Conservation (phyloP, 139 green algal species). For the Tetradesmus obliquus region DNA sequence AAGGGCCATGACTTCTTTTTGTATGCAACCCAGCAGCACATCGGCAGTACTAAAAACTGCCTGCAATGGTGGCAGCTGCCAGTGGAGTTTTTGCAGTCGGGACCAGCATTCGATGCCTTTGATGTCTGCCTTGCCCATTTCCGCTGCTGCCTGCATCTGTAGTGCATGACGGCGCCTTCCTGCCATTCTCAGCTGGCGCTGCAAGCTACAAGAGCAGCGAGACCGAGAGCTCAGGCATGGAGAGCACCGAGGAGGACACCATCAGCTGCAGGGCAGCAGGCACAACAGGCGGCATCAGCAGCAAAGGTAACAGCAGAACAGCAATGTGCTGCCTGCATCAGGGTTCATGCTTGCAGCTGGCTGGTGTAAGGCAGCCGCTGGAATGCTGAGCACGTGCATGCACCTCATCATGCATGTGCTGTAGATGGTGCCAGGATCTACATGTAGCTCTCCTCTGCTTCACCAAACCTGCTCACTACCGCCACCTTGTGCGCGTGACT, state of each 20-base stretch:
- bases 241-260: slow-evolving; percentile 34
- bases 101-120: background rate
- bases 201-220: slow-evolving; percentile 44
- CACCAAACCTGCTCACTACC: no score
- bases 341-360: background rate
- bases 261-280: slow-evolving; percentile 36
- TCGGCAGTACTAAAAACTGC: no score
- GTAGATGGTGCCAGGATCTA: no score
- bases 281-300: background rate
- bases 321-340: background rate
- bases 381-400: background rate
- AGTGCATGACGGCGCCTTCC: slow-evolving; percentile 33
- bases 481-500: background rate
- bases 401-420: no score
- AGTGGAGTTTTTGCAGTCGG: no score
- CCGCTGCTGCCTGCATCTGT: background rate
- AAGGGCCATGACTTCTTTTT: background rate
- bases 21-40: no score
- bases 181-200: slow-evolving; percentile 36
- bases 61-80: no score
- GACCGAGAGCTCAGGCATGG: slow-evolving; percentile 7
- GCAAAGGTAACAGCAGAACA: slow-evolving; percentile 3
- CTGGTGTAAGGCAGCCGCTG: background rate
- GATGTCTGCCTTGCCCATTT: background rate
- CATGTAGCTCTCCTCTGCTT: no score